Evolutionary conservation across 2,329 filamentous ascomycete genomes (phyloP), one percentile per base, ranked within the genome.

Genomic region (Aureobasidium sp.): DNA sequence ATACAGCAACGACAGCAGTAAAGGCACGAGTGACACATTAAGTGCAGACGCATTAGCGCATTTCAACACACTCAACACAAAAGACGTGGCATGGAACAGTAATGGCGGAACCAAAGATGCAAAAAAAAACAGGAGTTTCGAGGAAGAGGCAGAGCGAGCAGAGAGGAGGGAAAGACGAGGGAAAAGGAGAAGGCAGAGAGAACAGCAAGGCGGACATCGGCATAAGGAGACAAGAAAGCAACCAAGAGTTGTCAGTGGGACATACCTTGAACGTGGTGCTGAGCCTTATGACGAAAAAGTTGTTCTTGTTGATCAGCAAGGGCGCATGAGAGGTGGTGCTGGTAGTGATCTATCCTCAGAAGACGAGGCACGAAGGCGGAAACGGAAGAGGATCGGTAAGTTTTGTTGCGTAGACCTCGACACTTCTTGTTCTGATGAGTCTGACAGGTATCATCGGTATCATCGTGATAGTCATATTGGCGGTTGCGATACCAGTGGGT

Each of bases 11-110:
- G 37, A 60, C 24, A 39, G 45, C 14, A 54, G 61, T 33, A 62
- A 62, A 39, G 42, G 44, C 29, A 70, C 68, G 22, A 71, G 67
- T 56, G 73, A 73, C 27, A 68, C 73, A 42, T 71, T 80, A 68
- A 85, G 69, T 72, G 77, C 74, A 64, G 82, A 84, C 67, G 85
- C 87, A 5, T 74, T 92, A 53, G 86, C 85, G 14, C 83, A 85
- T 68, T 73, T 92, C 50, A 82, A 90, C 67, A 79, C 83, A 3
- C 11, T 59, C 8, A 67, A 65, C 45, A 56, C 61, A 7, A 33
- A 31, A 29, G 52, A 63, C 37, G 47, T 61, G 47, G 42, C 50
- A 3, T 63, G 63, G 60, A 60, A 49, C 24, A 52, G 37, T 14
- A 53, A 63, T 58, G 61, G 56, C 12, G 61, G 61, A 7, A 24